Conservation (phyloP, 352 stramenopile species). For the Globisporangium apiculatum region DNA sequence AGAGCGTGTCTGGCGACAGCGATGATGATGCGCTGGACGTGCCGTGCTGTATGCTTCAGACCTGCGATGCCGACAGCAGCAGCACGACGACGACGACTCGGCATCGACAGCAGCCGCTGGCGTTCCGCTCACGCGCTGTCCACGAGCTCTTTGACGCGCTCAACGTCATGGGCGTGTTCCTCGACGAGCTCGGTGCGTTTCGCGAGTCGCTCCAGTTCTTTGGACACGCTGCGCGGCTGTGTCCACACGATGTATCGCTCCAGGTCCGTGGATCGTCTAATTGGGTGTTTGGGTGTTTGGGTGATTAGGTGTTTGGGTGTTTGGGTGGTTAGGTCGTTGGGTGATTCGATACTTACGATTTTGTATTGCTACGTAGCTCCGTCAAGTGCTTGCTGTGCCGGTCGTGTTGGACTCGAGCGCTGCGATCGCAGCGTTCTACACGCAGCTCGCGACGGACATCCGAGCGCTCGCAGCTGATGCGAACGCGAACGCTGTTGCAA, state of each 20-base stretch:
- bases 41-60: background rate
- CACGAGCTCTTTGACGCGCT: conserved; percentile 39
- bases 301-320: background rate
- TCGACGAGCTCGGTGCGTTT: conserved; percentile 52
- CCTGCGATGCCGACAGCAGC: background rate
- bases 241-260: conserved; percentile 27
- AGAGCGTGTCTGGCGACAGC: background rate
- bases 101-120: background rate
- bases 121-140: conserved; percentile 33
- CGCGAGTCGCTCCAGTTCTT: conserved; percentile 40
- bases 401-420: conserved; percentile 16
- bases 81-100: background rate
- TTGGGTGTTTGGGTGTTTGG: no score
- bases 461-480: conserved; percentile 1
- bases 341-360: no score
- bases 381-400: conserved; percentile 12
- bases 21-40: background rate
- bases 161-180: conserved; percentile 54
- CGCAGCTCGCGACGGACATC: conserved; percentile 10
- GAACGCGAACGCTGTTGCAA: conserved; percentile 11
- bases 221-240: conserved; percentile 22
- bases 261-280: conserved; percentile 15
- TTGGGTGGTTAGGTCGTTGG: background rate
- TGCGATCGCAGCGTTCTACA: conserved; percentile 8
- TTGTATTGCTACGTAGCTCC: background rate